phyloP scores from a whole-genome alignment of 176 grass and related monocot species.

The Olyra latifolia region DNA sequence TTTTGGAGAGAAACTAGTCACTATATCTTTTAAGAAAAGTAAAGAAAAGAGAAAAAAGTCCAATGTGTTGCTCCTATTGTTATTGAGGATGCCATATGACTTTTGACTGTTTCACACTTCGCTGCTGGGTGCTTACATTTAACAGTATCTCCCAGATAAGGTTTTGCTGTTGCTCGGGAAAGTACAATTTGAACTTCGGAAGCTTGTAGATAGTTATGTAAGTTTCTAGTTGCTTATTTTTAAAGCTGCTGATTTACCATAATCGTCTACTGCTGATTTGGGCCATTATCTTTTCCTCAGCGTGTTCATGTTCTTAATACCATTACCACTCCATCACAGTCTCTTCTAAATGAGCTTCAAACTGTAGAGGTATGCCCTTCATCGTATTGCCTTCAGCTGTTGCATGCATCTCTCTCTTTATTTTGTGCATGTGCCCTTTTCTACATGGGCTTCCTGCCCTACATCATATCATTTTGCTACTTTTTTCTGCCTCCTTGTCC shows the following conservation, averaged over 20 bases:
- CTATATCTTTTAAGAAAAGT: slow-evolving; percentile 7
- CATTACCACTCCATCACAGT: slow-evolving; percentile 87
- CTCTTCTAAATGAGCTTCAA: slow-evolving; percentile 93
- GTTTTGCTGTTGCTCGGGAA: slow-evolving; percentile 92
- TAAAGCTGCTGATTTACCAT: slow-evolving; percentile 7
- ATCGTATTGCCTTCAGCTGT: background rate
- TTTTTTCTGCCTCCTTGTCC: background rate
- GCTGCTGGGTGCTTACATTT: slow-evolving; percentile 26
- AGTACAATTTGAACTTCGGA: slow-evolving; percentile 93
- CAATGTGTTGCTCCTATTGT: background rate
- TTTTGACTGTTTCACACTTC: slow-evolving; percentile 5
- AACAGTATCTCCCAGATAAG: slow-evolving; percentile 57
- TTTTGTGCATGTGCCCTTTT: background rate
- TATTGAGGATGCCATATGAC: background rate
- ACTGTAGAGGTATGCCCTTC: slow-evolving; percentile 73
- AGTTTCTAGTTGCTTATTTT: slow-evolving; percentile 52
- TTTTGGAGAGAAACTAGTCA: background rate
- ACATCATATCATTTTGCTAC: background rate
- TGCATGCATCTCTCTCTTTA: background rate
- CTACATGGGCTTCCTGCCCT: background rate
- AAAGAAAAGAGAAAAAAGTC: background rate
- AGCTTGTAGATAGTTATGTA: slow-evolving; percentile 97
- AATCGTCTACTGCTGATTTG: slow-evolving; percentile 35
- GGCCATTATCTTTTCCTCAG: slow-evolving; percentile 42
- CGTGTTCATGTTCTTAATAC: slow-evolving; percentile 94